phyloP scores from a whole-genome alignment of 768 basidiomycete species.

The Pleurotus djamor region DNA sequence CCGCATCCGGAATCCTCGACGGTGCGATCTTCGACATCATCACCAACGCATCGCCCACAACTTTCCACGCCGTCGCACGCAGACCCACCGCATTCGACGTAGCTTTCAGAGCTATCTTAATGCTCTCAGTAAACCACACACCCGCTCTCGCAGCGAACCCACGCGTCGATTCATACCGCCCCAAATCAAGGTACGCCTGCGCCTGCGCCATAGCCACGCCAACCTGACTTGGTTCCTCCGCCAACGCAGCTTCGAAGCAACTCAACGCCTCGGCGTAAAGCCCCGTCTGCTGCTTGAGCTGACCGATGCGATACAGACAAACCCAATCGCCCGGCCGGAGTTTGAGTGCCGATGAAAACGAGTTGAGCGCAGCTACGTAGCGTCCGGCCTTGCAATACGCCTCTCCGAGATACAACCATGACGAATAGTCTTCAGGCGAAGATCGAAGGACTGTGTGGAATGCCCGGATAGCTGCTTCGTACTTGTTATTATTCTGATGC shows the following conservation, averaged over 20 bases:
- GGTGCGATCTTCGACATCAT: constrained; percentile 52
- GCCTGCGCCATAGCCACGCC: constrained; percentile 73
- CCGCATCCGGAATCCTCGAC: constrained; percentile 38
- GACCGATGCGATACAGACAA: constrained; percentile 78
- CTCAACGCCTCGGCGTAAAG: constrained; percentile 73
- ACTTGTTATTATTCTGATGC: constrained; percentile 63
- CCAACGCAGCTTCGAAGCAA: constrained; percentile 57
- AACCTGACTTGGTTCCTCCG: constrained; percentile 58
- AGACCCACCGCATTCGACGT: constrained; percentile 57
- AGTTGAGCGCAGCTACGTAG: constrained; percentile 86
- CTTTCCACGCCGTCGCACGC: constrained; percentile 80
- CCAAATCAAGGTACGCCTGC: constrained; percentile 71
- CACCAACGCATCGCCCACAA: constrained; percentile 72
- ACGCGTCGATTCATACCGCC: constrained; percentile 56
- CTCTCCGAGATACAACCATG: constrained; percentile 93
- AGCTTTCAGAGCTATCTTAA: constrained; percentile 45
- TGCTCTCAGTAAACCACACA: constrained; percentile 62
- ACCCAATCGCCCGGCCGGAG: constrained; percentile 82
- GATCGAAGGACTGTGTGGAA: constrained; percentile 86
- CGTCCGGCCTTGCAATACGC: constrained; percentile 88
- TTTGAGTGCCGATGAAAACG: constrained; percentile 71
- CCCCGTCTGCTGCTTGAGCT: constrained; percentile 79
- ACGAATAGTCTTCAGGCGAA: constrained; percentile 68
- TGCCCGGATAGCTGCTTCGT: constrained; percentile 72
- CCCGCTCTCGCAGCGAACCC: constrained; percentile 79